Evolutionary conservation across 371 early-diverging fungal genomes (phyloP), one percentile per base, ranked within the genome.

Genomic region (Mycotypha africana): DNA sequence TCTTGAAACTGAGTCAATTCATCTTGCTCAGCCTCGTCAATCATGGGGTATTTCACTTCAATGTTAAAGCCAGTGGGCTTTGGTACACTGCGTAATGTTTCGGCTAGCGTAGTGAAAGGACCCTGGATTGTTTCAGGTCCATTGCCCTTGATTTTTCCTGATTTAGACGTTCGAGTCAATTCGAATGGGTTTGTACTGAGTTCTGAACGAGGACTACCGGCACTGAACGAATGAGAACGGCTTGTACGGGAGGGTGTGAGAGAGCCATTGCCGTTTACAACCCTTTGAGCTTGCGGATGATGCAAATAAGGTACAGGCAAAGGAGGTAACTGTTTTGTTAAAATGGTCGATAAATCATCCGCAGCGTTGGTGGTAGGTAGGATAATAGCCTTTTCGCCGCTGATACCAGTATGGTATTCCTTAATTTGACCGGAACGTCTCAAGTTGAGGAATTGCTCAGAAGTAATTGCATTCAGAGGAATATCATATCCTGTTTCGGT

Each of bases 1-100:
- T 96, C 97, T 42, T 81, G 82, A 33, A 65, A 76, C 28, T 56
- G 51, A 1, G 67, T 74, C 15, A 84, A 50, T 22, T 81, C 75
- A 31, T 82, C 84, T 20, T 70, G 73, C 62, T 91, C 89, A 11
- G 89, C 88, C 56, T 97, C 96, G 47, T 91, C 86, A 15, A 82
- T 65, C 80, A 88, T 84, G 0, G 98, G 97, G 55, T 98, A 97
- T 65, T 99, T 99, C 54, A 98, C 81, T 65, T 99, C 99, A 45
- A 99, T 87, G 52, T 98, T 95, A 54, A 96, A 92, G 7, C 95
- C 97, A 10, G 89, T 79, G 5, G 71, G 48, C 11, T 67, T 59
- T 0, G 96, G 95, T 6, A 93, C 86, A 17, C 73, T 70, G 76
- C 79, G 79, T 43, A 93, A 72, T 16, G 87, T 78, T 16, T 91